Percentiles rank a stretch among this genome's conserved stretches.
phyloP scores from a whole-genome alignment of 306 rosid species.

The Malus asiatica region DNA sequence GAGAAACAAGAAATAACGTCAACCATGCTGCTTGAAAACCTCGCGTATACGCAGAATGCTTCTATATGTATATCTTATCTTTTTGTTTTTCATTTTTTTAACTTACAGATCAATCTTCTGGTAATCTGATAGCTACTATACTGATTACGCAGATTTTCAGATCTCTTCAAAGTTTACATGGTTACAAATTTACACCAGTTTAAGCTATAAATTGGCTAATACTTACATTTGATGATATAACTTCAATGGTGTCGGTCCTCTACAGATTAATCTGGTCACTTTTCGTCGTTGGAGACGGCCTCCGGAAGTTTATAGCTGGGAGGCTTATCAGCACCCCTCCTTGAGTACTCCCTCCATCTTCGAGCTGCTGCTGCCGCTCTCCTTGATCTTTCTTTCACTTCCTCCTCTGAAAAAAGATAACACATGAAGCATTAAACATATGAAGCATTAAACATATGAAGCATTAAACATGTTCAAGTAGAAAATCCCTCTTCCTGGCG shows the following conservation, averaged over 20 bases:
- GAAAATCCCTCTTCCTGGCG: too few relatives aligned
- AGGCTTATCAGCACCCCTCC: slow-evolving; percentile 74
- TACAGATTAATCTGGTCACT: slow-evolving; percentile 25
- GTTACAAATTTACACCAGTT: neutral
- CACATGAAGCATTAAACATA: too few relatives aligned
- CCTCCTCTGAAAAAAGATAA: slow-evolving; percentile 50
- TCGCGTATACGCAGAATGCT: neutral
- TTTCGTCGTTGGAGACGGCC: slow-evolving; percentile 39
- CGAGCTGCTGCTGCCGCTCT: slow-evolving; percentile 87
- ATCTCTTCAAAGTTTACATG: neutral
- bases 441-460: too few relatives aligned
- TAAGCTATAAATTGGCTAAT: slow-evolving; percentile 1
- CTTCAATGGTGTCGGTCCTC: neutral
- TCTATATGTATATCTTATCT: neutral
- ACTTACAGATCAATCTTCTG: neutral
- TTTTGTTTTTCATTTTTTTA: neutral
- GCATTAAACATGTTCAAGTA: neutral
- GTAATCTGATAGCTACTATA: neutral
- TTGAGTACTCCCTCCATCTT: slow-evolving; percentile 95
- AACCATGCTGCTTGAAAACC: neutral
- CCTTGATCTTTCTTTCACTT: slow-evolving; percentile 59
- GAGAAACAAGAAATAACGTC: neutral
- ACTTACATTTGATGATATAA: slow-evolving; percentile 21
- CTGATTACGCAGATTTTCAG: neutral
- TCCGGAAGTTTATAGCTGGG: slow-evolving; percentile 86